Evolutionary conservation across 2,329 filamentous ascomycete genomes (phyloP), one percentile per base, ranked within the genome.

Genomic region (Pleochaeta shiraiana): DNA sequence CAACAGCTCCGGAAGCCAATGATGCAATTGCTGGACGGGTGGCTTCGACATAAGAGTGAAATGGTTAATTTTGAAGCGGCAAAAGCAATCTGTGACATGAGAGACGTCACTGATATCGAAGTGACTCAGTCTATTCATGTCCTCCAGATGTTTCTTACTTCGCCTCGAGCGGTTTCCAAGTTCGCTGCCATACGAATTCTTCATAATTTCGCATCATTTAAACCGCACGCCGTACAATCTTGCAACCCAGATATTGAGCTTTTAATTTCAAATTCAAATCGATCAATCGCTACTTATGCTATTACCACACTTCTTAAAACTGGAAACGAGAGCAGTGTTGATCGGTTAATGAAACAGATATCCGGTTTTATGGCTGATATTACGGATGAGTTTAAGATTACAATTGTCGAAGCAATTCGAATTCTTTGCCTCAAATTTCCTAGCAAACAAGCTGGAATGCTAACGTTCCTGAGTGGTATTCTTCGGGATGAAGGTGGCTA

Each of bases 31-130:
- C 82, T 98, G 71, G 92, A 97, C 74, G 88, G 90, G 72, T 97
- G 92, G 92, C 78, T 98, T 75, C 84, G 91, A 74, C 92, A 97
- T 77, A 97, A 98, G 85, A 95, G 90, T 76, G 93, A 97, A 75
- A 95, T 95, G 90, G 91, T 98, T 77, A 97, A 96, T 79, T 96
- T 98, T 70, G 93, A 98, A 77, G 93, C 93, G 64, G 93, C 93
- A 68, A 97, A 97, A 81, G 92, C 92, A 63, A 95, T 98, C 72
- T 95, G 91, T 77, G 88, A 95, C 71, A 87, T 97, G 81, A 84
- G 87, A 68, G 90, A 97, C 74, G 87, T 97, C 59, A 91, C 88
- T 65, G 93, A 98, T 73, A 85, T 84, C 64, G 92, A 98, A 75
- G 88, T 95, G 50, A 83, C 87, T 50, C 90, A 95, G 75, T 91